Evolutionary conservation across 495 filamentous ascomycete species (phyloP), one percentile per base, ranked within the genome.

Genomic region (Talaromyces stipitatus): DNA sequence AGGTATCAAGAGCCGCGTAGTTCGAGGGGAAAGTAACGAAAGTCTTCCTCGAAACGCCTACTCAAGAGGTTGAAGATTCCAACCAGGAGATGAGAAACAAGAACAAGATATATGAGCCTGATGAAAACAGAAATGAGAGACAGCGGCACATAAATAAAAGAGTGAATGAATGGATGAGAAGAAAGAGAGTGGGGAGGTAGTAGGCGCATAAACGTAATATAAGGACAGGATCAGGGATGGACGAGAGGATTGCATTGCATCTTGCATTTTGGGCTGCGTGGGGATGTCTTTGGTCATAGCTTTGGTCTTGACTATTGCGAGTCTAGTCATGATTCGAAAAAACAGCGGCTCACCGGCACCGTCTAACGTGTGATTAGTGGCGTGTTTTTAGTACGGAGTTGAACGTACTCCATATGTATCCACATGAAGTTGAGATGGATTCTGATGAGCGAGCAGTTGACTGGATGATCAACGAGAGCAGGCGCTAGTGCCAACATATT

Each of bases 11-110:
- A 51, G 48, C 33, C 54, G 24, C 14, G 20, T 20, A 29, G 54
- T 29, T 41, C 24, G 54, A 55, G 54, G 36, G 29, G 36, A 43
- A 55, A 43, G 54, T n/a, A 55, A 55, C 54, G 54, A 55, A 41
- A 45, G 54, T 55, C 38, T 43, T 45, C 54, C 54, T 55, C 54
- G 33, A 55, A 26, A 41, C 54, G 38, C 54, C 24, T 26, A 55
- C 24, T 46, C 24, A 27, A 33, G 16, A 10, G 20, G 27, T 20
- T 38, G 36, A 28, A 55, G 32, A 28, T 18, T 7, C 54, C 54
- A 43, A 55, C 36, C 36, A 41, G 24, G 14, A 46, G 12, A 14
- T 8, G 54, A 29, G 26, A 45, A 32, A 46, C 32, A 43, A 41
- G 22, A 29, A 55, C 20, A 29, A 14, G 26, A 55, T 45, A 27